These are phyloP conservation scores for Carpinus viminea DNA, from an alignment of 306 rosid species.

Conservation along the genomic window DNA sequence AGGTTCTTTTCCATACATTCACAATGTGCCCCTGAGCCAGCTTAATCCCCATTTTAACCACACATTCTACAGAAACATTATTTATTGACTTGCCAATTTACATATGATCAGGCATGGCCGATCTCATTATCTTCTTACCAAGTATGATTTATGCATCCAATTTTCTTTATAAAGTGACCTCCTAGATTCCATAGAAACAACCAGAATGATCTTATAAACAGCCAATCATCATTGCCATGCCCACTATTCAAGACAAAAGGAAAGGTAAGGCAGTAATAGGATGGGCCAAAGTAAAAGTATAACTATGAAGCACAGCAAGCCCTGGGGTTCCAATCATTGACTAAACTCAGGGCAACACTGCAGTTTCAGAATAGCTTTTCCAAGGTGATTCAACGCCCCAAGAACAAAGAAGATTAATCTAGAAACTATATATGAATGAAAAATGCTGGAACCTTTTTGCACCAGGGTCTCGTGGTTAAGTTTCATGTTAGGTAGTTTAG, in stretches of 20 bases:
- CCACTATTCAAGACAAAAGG: neutral
- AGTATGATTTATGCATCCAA: neutral
- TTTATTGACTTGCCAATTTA: neutral
- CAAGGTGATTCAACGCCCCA: neutral
- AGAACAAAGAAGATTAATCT: slow-evolving; percentile 2
- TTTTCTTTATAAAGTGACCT: neutral
- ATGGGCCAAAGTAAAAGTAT: neutral
- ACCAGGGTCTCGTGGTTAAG: neutral
- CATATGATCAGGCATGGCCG: neutral
- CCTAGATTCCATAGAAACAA: neutral
- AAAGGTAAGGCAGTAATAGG: neutral
- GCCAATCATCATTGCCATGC: neutral
- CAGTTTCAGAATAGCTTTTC: neutral
- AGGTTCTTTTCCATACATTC: neutral
- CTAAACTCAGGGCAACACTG: neutral
- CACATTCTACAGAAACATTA: neutral
- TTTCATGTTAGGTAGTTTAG: neutral
- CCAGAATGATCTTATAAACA: neutral
- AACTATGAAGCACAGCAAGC: neutral
- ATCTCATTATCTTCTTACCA: neutral
- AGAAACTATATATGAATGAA: neutral
- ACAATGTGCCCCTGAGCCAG: neutral
- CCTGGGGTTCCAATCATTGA: neutral
- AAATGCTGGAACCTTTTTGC: neutral
- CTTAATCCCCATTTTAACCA: neutral